phyloP scores from a whole-genome alignment of 495 filamentous ascomycete species.

The Penicilliopsis zonata region DNA sequence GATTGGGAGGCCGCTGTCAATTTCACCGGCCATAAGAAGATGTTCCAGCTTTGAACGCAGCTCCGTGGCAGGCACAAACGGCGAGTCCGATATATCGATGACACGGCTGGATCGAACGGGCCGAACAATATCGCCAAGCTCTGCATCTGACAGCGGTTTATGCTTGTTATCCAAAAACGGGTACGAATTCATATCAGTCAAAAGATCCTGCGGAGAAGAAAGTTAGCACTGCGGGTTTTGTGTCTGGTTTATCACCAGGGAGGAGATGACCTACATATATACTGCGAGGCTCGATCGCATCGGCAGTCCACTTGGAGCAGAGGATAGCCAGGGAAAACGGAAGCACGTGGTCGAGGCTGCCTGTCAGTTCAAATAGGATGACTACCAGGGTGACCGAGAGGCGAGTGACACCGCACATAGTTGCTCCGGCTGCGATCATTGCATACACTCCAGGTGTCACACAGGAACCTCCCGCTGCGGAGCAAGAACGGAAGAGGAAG shows the following conservation, averaged over 20 bases:
- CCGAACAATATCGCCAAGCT: constrained; percentile 76
- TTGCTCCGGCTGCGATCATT: constrained; percentile 85
- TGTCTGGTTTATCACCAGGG: neutral
- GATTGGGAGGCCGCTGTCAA: constrained; percentile 87
- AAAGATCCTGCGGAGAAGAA: constrained; percentile 53
- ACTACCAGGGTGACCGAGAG: constrained; percentile 90
- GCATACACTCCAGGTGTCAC: constrained; percentile 94
- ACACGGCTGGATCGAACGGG: constrained; percentile 58
- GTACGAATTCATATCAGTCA: constrained; percentile 95
- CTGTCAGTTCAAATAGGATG: constrained; percentile 92
- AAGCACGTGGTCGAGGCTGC: constrained; percentile 86
- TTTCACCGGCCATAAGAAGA: constrained; percentile 74
- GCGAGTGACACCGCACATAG: constrained; percentile 95
- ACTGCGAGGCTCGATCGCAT: constrained; percentile 85
- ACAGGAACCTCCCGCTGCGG: constrained; percentile 57
- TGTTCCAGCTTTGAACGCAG: constrained; percentile 70
- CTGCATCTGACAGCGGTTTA: constrained; percentile 74
- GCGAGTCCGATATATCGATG: constrained; percentile 78
- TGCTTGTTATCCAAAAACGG: constrained; percentile 92
- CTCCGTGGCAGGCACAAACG: constrained; percentile 59
- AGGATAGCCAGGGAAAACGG: constrained; percentile 89
- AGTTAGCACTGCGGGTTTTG: constrained; percentile 15
- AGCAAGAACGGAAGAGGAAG: constrained; percentile 62
- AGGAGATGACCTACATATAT: constrained; percentile 58
- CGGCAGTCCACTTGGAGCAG: constrained; percentile 95